Base-by-base conservation (phyloP, 202 grass and related monocot species). In the Carex arenaria region DNA sequence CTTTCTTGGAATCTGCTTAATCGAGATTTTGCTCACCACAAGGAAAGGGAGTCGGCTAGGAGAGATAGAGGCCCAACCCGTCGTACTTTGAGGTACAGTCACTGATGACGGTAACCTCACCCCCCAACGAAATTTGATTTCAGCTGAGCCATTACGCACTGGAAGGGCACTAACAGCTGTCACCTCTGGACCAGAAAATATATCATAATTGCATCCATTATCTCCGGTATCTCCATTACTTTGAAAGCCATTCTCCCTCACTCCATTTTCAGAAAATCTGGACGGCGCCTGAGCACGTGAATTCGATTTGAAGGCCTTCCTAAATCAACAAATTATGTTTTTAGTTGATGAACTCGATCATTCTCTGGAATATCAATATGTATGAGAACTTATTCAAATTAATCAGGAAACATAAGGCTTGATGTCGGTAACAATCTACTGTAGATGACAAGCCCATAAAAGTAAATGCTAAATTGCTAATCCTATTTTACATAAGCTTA, bases 11-110 rank as follows among this genome's bases (percentile, higher is more conserved):
- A 54, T 53, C 45, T 67, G 76, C 73, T 87, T 67, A 10, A 90
- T 69, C 3, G 82, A 77, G 22, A 87, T 76, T 49, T 90, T 90
- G 85, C 85, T 81, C 22, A 85, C 83, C 62, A 78, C 82, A 17
- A 87, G 83, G 80, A 78, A 86, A 5, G 77, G 82, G 11, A 87
- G 61, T 60, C 82, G 73, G 70, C 78, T 70, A 34, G 85, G 78
- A 17, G n/a, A 76, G 10, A 90, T 52, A 32, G 51, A 67, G 7
- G 66, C 40, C 53, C 28, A 51, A 10, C 80, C 75, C 13, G 51
- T 22, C 4, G 20, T 32, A 74, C 23, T 31, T 42, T 66, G 19
- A 34, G 66, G 53, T 55, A 19, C 9, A 57, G 28, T 43, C 13
- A 75, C 17, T 59, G 84, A 78, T 38, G 60, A 67, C 14, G 85